These are phyloP conservation scores for Fusarium phyllophilum DNA, from an alignment of 2,329 filamentous ascomycete species.

Conservation along the genomic window DNA sequence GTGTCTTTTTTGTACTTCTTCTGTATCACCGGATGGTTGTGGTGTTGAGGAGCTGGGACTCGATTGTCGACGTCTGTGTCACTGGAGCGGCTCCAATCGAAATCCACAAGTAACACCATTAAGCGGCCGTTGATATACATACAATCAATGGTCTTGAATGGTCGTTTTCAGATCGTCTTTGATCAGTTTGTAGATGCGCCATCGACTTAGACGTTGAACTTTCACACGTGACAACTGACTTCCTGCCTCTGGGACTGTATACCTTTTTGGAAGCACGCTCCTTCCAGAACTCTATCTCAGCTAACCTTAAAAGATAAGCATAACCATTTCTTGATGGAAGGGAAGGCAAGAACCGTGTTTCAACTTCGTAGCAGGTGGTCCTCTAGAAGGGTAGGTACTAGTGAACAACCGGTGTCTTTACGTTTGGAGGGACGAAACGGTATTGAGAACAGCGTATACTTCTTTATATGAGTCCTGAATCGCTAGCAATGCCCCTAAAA, in stretches of 20 bases:
- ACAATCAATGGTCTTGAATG: not conserved
- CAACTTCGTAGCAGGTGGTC: accelerated
- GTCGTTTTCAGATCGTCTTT: not conserved
- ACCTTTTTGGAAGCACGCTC: too few species aligned
- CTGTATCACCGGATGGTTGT: not conserved
- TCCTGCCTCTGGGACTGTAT: not conserved
- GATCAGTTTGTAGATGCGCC: not conserved
- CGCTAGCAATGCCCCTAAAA: accelerated
- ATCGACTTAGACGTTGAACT: not conserved
- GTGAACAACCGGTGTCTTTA: not conserved
- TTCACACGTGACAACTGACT: not conserved
- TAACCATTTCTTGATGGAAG: accelerated
- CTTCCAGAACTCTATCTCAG: not conserved
- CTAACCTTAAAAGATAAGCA: not conserved
- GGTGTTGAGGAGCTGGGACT: not conserved
- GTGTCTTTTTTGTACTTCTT: not conserved
- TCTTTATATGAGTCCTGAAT: not conserved
- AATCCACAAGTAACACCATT: accelerated
- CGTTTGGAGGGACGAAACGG: not conserved
- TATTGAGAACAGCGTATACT: too few species aligned
- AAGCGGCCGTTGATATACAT: accelerated
- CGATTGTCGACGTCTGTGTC: too few species aligned
- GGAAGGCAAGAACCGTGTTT: not conserved
- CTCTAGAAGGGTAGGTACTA: not conserved
- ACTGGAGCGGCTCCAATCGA: not conserved